These are phyloP conservation scores for Taphrina populina DNA, from an alignment of 1,139 yeast species.

Conservation along the genomic window DNA sequence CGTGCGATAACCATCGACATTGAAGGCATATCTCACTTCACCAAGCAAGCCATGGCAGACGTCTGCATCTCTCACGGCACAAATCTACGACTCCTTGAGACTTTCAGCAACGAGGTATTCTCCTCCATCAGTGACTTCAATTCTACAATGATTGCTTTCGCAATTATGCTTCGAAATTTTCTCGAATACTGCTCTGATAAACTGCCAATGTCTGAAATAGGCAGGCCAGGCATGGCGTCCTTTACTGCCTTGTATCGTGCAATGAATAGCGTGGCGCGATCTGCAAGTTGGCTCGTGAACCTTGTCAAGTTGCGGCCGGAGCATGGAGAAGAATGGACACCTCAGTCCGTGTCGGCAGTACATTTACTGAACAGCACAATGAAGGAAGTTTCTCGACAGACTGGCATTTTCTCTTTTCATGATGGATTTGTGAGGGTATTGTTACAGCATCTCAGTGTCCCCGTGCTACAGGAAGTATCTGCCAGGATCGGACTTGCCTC, in stretches of 20 bases:
- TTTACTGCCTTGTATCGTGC: not conserved
- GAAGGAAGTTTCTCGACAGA: conserved; percentile 5
- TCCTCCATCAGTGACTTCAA: no score
- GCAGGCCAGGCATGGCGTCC: no score
- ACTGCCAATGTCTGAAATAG: no score
- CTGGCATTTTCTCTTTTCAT: not conserved
- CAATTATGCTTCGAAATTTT: not conserved
- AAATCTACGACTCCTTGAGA: no score
- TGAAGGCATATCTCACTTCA: no score
- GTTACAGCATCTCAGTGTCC: not conserved
- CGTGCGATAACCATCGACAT: no score
- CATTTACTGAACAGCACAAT: not conserved
- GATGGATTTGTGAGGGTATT: conserved; percentile 6
- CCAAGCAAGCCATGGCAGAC: no score
- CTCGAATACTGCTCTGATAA: conserved; percentile 5
- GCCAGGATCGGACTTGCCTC: not conserved
- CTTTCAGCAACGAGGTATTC: no score
- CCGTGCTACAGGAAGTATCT: conserved; percentile 1
- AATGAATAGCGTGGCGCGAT: not conserved
- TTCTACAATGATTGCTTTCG: no score
- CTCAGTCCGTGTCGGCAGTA: not conserved
- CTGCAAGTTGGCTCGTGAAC: not conserved
- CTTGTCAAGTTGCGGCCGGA: not conserved
- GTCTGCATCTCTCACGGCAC: no score
- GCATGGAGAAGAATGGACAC: not conserved